phyloP scores from a whole-genome alignment of 176 grass and related monocot genomes.

The Musa schizocarpa region DNA sequence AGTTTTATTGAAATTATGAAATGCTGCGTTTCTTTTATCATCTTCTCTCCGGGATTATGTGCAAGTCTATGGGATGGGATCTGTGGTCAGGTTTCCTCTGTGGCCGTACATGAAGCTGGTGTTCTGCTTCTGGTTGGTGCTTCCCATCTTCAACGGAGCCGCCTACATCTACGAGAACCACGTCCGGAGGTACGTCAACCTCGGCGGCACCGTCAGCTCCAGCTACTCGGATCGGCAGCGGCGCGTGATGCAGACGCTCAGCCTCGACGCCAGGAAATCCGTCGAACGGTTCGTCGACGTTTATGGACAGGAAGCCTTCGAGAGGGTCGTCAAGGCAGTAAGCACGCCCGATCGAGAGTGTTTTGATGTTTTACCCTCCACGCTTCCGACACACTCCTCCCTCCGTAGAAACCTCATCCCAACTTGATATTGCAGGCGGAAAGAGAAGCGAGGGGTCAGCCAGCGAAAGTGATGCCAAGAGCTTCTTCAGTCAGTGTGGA shows the following conservation, averaged over 20 bases:
- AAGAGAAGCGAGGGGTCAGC: too few species aligned
- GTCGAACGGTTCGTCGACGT: conserved; percentile 76
- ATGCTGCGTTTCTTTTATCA: too few species aligned
- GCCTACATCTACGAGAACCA: conserved; percentile 81
- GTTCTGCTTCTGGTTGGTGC: conserved; percentile 90
- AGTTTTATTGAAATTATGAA: too few species aligned
- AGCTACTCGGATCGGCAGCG: conserved; percentile 61
- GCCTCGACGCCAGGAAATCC: conserved; percentile 72
- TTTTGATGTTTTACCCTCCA: too few species aligned
- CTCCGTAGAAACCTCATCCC: too few species aligned
- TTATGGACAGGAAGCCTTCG: conserved; percentile 62
- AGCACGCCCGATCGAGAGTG: neutral
- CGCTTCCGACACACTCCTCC: too few species aligned
- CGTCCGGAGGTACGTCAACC: conserved; percentile 80
- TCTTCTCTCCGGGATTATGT: too few species aligned
- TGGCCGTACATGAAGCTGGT: conserved; percentile 92
- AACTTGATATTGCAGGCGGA: too few species aligned
- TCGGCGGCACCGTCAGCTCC: conserved; percentile 51
- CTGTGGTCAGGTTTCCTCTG: conserved; percentile 53
- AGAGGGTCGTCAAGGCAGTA: conserved; percentile 66
- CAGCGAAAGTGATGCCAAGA: too few species aligned
- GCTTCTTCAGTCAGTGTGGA: too few species aligned
- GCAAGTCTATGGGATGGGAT: neutral
- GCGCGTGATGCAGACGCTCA: conserved; percentile 77
- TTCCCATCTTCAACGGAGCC: conserved; percentile 90